phyloP scores from a whole-genome alignment of 176 grass and related monocot species.

The Avena atlantica region DNA sequence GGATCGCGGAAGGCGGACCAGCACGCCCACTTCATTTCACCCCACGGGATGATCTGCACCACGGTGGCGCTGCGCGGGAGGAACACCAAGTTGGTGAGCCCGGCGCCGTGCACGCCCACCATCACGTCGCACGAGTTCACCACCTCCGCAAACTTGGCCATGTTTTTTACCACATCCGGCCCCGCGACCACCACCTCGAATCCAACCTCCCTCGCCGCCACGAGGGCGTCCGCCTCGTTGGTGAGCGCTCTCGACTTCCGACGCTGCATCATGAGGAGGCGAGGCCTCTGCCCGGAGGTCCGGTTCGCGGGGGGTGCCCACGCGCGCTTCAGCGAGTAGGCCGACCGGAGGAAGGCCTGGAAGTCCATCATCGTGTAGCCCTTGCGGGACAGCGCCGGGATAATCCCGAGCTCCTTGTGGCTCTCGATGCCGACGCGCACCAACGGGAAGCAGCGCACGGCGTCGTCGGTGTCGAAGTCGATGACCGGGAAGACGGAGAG shows the following conservation, averaged over 20 bases:
- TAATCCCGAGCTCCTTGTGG: constrained; percentile 67
- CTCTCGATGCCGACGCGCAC: constrained; percentile 55
- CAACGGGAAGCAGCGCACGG: constrained; percentile 62
- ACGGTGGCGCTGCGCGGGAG: constrained; percentile 48
- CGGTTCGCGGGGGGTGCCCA: background rate
- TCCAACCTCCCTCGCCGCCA: constrained; percentile 23
- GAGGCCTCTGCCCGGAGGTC: constrained; percentile 40
- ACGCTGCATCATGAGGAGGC: constrained; percentile 58
- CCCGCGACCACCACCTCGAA: constrained; percentile 64
- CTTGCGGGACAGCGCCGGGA: constrained; percentile 41
- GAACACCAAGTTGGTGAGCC: constrained; percentile 27
- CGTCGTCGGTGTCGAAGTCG: constrained; percentile 54
- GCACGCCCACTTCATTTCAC: constrained; percentile 50
- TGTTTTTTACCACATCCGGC: constrained; percentile 41
- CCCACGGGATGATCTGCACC: constrained; percentile 77
- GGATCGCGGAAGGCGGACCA: constrained; percentile 61
- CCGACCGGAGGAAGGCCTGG: constrained; percentile 55
- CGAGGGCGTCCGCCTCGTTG: constrained; percentile 53
- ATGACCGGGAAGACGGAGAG: constrained; percentile 58
- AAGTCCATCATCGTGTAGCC: constrained; percentile 61
- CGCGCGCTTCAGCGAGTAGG: constrained; percentile 49
- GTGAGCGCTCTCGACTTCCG: constrained; percentile 53
- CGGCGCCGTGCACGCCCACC: constrained; percentile 11
- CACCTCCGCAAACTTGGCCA: constrained; percentile 45
- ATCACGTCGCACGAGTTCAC: constrained; percentile 31